These are phyloP conservation scores for Casuarina equisetifolia DNA, from an alignment of 306 rosid genomes.

Conservation along the genomic window DNA sequence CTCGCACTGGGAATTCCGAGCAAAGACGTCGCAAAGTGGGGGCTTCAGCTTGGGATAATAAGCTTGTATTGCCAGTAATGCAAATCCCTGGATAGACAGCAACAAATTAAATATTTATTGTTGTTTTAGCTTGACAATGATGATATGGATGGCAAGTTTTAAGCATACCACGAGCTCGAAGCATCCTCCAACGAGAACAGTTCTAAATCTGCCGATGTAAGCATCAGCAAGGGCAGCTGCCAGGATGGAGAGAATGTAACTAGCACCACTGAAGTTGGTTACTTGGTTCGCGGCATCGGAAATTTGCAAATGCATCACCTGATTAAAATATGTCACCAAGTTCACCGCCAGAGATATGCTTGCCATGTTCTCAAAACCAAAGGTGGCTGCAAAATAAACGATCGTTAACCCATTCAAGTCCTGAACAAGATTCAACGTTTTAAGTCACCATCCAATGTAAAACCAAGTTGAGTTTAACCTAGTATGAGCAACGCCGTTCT, in stretches of 20 bases:
- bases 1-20: slow-evolving; percentile 39
- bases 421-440: no score
- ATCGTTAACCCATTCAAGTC: no score
- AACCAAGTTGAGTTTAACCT: slow-evolving; percentile 31
- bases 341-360: slow-evolving; percentile 80
- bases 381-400: slow-evolving; percentile 40
- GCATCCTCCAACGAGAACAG: slow-evolving; percentile 50
- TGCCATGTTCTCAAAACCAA: slow-evolving; percentile 75
- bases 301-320: slow-evolving; percentile 60
- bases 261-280: slow-evolving; percentile 72
- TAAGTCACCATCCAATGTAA: no score
- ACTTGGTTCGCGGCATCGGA: slow-evolving; percentile 83
- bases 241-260: slow-evolving; percentile 67
- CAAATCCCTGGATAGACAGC: slow-evolving; percentile 53
- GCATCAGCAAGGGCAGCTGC: slow-evolving; percentile 78
- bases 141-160: no score
- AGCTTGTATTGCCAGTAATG: slow-evolving; percentile 69
- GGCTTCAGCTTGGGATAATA: slow-evolving; percentile 66
- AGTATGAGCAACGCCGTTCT: slow-evolving; percentile 51
- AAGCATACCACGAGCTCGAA: slow-evolving; percentile 61
- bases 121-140: no score
- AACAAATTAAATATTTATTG: background rate
- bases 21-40: slow-evolving; percentile 43
- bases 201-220: slow-evolving; percentile 63
- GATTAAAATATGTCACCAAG: slow-evolving; percentile 64